Percentiles rank a stretch among this genome's conserved stretches.
phyloP scores from a whole-genome alignment of 1,139 yeast species.

The Hyphopichia fennica region DNA sequence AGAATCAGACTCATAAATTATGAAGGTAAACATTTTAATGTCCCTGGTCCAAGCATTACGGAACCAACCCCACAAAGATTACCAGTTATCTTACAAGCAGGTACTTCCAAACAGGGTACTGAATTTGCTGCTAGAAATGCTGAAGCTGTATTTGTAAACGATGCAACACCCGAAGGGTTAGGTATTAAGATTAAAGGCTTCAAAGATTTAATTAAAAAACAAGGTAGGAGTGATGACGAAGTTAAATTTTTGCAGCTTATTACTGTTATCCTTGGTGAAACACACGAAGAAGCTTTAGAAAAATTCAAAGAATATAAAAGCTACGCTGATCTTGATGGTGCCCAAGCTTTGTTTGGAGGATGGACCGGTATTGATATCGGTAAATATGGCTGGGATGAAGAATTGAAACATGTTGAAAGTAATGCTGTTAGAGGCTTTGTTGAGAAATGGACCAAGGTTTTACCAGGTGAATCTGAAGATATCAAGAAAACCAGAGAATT shows the following conservation, averaged over 20 bases:
- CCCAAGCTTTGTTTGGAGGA: conserved; percentile 38
- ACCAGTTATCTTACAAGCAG: conserved; percentile 49
- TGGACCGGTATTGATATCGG: conserved; percentile 39
- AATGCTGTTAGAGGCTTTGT: conserved; percentile 32
- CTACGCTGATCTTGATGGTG: conserved; percentile 40
- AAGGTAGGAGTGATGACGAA: conserved; percentile 33
- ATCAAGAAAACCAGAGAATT: conserved; percentile 26
- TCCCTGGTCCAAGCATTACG: conserved; percentile 46
- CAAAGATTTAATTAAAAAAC: conserved; percentile 27
- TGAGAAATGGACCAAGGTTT: conserved; percentile 29
- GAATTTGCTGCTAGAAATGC: conserved; percentile 48
- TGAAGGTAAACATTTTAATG: conserved; percentile 38
- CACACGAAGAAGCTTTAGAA: conserved; percentile 34
- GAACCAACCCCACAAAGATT: conserved; percentile 46
- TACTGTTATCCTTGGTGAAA: conserved; percentile 34
- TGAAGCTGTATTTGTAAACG: conserved; percentile 40
- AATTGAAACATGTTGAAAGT: conserved; percentile 24
- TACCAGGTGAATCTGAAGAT: conserved; percentile 25
- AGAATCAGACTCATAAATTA: conserved; percentile 41
- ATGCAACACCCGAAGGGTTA: conserved; percentile 28
- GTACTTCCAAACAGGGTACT: conserved; percentile 44
- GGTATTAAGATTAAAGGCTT: conserved; percentile 27
- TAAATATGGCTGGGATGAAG: conserved; percentile 28
- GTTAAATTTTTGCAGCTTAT: conserved; percentile 34
- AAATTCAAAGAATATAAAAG: conserved; percentile 28